phyloP scores from a whole-genome alignment of 148 eudicot species.

The Rhododendron vialii region DNA sequence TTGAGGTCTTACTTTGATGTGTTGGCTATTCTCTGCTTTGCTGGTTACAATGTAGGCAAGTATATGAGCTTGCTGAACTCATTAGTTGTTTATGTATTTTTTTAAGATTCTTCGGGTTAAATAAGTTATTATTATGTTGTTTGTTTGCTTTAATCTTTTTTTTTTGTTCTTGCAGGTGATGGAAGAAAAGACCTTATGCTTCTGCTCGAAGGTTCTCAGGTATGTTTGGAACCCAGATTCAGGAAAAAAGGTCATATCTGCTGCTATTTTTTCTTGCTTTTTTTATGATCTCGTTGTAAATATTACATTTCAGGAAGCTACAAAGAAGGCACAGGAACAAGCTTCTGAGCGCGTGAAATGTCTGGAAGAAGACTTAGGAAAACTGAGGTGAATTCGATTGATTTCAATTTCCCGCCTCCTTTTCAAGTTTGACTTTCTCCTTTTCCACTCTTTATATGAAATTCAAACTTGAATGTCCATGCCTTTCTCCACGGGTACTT shows the following conservation, averaged over 20 bases:
- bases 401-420: background rate
- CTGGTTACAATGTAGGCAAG: background rate
- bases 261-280: background rate
- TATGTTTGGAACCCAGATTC: background rate
- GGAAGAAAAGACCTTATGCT: conserved; percentile 49
- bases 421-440: background rate
- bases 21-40: background rate
- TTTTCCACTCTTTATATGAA: background rate
- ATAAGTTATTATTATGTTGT: background rate
- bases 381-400: conserved; percentile 30
- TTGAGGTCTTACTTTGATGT: background rate
- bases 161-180: conserved; percentile 26
- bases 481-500: background rate
- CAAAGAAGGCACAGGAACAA: conserved; percentile 53
- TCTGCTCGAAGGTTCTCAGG: conserved; percentile 58
- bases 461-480: background rate
- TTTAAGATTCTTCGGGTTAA: background rate
- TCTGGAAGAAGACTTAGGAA: conserved; percentile 69
- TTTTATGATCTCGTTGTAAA: background rate
- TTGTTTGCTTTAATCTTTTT: background rate
- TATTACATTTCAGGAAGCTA: conserved; percentile 37
- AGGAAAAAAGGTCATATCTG: background rate
- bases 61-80: background rate
- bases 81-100: background rate
- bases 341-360: conserved; percentile 52